Evolutionary conservation across 129 eudicot species (phyloP), one percentile per base, ranked within the genome.

Genomic region (Sambucus nigra): DNA sequence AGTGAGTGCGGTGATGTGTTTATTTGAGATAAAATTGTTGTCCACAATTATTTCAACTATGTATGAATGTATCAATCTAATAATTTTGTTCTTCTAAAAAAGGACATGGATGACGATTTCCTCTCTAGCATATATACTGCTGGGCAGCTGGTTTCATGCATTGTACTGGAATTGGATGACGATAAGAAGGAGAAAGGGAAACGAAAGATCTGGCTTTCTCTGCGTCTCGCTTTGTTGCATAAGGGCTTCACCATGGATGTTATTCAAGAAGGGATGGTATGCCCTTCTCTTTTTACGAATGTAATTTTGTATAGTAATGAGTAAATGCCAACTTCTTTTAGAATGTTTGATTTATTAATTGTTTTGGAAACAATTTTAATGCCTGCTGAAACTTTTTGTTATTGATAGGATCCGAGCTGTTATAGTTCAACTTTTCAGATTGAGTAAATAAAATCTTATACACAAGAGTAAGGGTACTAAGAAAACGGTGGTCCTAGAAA

Each of bases 261-360:
- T 53, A 70, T 91, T 74, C 95, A 91, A 69, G 95, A 91, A 72
- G 98, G 98, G 62, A 85, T 85, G 98, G 98, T 91, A 68, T 53
- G 83, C 47, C 45, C 28, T 58, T 72, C 17, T 57, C 22, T 18
- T 62, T 17, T 22, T 23, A n/a, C n/a, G n/a, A n/a, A 18, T 65
- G 22, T 31, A 13, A 17, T 24, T 14, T 3, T 33, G 17, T 10
- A 25, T 54, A n/a, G n/a, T n/a, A n/a, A n/a, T n/a, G n/a, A n/a
- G n/a, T n/a, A n/a, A n/a, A n/a, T n/a, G n/a, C n/a, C n/a, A n/a
- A n/a, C n/a, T n/a, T n/a, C n/a, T n/a, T n/a, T n/a, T n/a, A n/a
- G n/a, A n/a, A n/a, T n/a, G n/a, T n/a, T n/a, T n/a, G n/a, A n/a
- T n/a, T n/a, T n/a, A n/a, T n/a, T n/a, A n/a, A n/a, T n/a, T n/a